Evolutionary conservation across 345 rosid genomes (phyloP).

Genomic region (Viola odorata): DNA sequence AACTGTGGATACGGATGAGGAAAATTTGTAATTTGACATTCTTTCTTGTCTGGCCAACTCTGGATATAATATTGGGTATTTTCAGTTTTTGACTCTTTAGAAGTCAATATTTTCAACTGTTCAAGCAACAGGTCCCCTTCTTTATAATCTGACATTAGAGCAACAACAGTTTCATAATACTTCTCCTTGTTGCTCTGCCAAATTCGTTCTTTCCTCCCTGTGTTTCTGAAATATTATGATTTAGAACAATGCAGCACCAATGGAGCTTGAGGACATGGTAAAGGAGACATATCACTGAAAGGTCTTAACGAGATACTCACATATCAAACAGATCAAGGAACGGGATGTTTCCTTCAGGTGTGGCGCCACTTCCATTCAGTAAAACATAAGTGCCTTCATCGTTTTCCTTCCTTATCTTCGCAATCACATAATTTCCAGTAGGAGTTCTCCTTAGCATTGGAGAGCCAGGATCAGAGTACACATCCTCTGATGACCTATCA

Average conservation of each 20-base stretch:
- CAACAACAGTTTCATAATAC: conserved; percentile 80
- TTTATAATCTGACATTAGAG: conserved; percentile 83
- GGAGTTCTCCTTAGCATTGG: conserved; percentile 86
- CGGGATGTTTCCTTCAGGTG: conserved; percentile 94
- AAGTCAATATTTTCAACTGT: conserved; percentile 73
- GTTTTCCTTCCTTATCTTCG: conserved; percentile 69
- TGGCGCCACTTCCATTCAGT: conserved; percentile 93
- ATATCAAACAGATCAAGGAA: conserved; percentile 95
- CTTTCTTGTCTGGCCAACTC: conserved; percentile 81
- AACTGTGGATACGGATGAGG: conserved; percentile 97
- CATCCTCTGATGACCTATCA: conserved; percentile 97
- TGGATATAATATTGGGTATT: conserved; percentile 83
- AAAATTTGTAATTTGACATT: conserved; percentile 71
- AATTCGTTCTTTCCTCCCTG: conserved; percentile 90
- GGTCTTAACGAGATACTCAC: conserved; percentile 45
- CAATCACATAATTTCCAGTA: conserved; percentile 76
- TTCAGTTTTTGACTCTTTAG: conserved; percentile 93
- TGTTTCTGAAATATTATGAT: conserved; percentile 57
- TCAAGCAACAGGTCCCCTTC: conserved; percentile 65
- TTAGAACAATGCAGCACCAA: conserved; percentile 19
- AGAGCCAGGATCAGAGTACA: conserved; percentile 98
- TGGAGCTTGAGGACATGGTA: neutral
- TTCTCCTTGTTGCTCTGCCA: conserved; percentile 97
- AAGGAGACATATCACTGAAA: conserved; percentile 1
- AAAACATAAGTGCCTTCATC: conserved; percentile 59